Conservation (phyloP, 2,329 filamentous ascomycete genomes). For the Colletotrichum limetticola region DNA sequence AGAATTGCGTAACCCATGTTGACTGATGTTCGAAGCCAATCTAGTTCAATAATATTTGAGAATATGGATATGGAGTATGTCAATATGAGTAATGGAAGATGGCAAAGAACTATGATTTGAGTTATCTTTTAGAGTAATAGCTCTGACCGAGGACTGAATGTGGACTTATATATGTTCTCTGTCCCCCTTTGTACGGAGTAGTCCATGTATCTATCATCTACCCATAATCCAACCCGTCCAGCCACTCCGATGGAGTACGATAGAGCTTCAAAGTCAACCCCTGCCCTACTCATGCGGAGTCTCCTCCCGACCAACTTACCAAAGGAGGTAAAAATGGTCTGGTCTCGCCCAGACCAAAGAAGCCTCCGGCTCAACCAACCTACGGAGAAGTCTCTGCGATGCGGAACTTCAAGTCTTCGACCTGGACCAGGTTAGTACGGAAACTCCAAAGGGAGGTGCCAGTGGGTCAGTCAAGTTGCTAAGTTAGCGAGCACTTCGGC, state of each 20-base stretch:
- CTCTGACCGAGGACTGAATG: neutral
- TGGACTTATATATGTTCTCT: neutral
- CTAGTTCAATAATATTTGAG: no score
- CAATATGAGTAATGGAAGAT: neutral
- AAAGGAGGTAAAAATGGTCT: neutral
- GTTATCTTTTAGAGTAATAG: neutral
- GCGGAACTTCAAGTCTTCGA: neutral
- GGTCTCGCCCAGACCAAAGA: neutral
- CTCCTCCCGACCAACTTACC: neutral
- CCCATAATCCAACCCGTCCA: neutral
- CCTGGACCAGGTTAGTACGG: neutral
- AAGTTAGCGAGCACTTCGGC: neutral
- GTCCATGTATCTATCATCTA: neutral
- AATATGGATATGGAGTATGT: no score
- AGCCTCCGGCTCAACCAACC: neutral
- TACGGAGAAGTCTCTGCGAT: neutral
- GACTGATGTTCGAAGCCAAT: neutral
- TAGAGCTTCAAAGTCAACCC: neutral
- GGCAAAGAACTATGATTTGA: neutral
- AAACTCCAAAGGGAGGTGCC: neutral
- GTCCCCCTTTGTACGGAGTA: neutral
- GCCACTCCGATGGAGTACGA: neutral
- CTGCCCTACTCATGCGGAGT: neutral
- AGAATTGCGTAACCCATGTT: slow-evolving; percentile 53
- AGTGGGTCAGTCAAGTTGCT: neutral